phyloP scores from a whole-genome alignment of 2,329 filamentous ascomycete genomes.

The Colletotrichum cereale region DNA sequence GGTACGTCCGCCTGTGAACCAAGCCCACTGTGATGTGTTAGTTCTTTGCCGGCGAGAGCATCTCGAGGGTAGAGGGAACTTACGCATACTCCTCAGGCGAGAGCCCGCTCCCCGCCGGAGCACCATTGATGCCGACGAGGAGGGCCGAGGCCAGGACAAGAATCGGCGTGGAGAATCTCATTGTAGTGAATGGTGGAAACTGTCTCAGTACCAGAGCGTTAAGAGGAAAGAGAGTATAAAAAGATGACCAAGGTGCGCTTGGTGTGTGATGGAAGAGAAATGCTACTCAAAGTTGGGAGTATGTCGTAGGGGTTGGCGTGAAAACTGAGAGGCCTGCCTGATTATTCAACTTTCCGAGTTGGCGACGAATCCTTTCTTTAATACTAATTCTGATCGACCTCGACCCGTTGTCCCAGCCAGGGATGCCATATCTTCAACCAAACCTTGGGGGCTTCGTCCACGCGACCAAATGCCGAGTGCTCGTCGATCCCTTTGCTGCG shows the following conservation, averaged over 20 bases:
- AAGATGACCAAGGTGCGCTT: constrained; percentile 24
- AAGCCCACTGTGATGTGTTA: constrained; percentile 12
- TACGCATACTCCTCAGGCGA: constrained; percentile 9
- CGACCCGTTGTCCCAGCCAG: neutral
- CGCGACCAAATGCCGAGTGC: neutral
- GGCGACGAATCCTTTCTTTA: constrained; percentile 21
- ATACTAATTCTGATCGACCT: constrained; percentile 16
- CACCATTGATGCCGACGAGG: constrained; percentile 37
- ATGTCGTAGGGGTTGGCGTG: constrained; percentile 25
- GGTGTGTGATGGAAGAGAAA: neutral
- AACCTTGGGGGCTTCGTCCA: constrained; percentile 24
- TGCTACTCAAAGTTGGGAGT: constrained; percentile 12
- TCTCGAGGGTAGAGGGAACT: neutral
- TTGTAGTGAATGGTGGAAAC: constrained; percentile 1
- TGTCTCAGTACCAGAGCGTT: neutral
- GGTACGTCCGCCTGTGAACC: constrained; percentile 19
- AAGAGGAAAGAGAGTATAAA: neutral
- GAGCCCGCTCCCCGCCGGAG: constrained; percentile 23
- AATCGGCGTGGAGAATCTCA: constrained; percentile 28
- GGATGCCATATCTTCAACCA: constrained; percentile 24
- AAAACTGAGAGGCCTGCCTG: constrained; percentile 33
- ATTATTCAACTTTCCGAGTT: rapidly evolving
- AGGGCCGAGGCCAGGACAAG: constrained; percentile 35
- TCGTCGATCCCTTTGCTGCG: constrained; percentile 8
- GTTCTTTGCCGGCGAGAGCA: neutral